Evolutionary conservation across 441 rosid species (phyloP).

Genomic region (Pelargonium cotyledonis): DNA sequence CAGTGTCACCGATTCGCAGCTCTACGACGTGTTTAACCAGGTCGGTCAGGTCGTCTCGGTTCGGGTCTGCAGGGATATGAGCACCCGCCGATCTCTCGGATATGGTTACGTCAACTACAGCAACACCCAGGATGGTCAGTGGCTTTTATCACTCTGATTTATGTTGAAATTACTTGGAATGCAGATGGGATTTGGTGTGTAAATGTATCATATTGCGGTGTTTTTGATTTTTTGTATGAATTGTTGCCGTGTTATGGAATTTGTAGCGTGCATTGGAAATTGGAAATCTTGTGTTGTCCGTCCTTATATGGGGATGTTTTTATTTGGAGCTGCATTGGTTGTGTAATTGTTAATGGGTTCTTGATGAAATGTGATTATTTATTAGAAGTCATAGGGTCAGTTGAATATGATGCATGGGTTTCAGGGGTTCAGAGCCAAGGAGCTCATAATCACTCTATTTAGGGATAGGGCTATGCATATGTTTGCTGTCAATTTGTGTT

Average conservation of each 20-base stretch:
- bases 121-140: constrained; percentile 37
- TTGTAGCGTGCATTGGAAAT: background rate
- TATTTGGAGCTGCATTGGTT: no score
- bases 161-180: background rate
- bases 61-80: constrained; percentile 47
- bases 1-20: constrained; percentile 51
- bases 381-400: no score
- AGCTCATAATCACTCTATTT: no score
- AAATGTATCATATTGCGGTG: background rate
- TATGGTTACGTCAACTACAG: constrained; percentile 51
- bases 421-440: no score
- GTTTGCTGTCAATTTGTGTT: no score
- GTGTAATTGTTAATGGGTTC: no score
- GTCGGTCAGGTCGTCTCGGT: constrained; percentile 43
- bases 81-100: constrained; percentile 41
- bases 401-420: no score
- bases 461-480: no score
- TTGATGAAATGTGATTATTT: no score
- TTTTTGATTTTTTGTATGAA: background rate
- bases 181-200: background rate
- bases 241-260: background rate
- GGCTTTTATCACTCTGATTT: no score
- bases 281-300: no score
- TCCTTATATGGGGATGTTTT: no score
- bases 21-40: constrained; percentile 40